Evolutionary conservation across 2,329 filamentous ascomycete species (phyloP).

Genomic region (Monilinia fructigena): DNA sequence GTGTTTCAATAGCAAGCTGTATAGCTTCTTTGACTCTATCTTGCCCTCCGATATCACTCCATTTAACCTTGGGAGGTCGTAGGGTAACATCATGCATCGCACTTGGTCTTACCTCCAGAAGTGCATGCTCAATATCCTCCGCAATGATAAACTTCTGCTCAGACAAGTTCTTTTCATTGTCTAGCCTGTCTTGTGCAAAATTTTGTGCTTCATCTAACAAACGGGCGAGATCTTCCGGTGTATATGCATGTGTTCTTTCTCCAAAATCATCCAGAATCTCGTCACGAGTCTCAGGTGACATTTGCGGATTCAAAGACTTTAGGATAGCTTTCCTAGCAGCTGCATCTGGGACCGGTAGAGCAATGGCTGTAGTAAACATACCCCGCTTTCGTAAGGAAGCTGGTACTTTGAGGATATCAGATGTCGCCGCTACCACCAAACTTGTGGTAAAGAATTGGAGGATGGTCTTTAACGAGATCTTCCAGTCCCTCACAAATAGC

Average conservation of each 20-base stretch:
- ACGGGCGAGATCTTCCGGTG: conserved; percentile 70
- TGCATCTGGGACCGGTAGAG: conserved; percentile 74
- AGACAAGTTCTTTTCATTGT: not conserved
- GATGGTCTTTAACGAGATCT: conserved; percentile 45
- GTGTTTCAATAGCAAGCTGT: conserved; percentile 44
- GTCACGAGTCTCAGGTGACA: conserved; percentile 51
- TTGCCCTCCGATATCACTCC: conserved; percentile 86
- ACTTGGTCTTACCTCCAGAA: conserved; percentile 70
- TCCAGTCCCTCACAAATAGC: conserved; percentile 56
- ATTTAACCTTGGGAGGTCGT: conserved; percentile 80
- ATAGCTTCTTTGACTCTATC: conserved; percentile 67
- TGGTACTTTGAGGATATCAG: conserved; percentile 71
- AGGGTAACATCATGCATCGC: conserved; percentile 88
- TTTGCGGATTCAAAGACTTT: conserved; percentile 48
- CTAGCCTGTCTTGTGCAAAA: conserved; percentile 38
- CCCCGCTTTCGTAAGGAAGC: conserved; percentile 61
- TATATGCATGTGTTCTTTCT: conserved; percentile 82
- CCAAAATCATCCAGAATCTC: conserved; percentile 60
- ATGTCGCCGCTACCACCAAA: conserved; percentile 76
- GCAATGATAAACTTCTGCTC: conserved; percentile 34
- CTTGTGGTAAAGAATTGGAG: conserved; percentile 45
- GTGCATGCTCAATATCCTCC: conserved; percentile 62
- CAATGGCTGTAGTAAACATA: conserved; percentile 66
- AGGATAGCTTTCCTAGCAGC: conserved; percentile 72
- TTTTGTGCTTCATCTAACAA: conserved; percentile 57